Evolutionary conservation across 2,329 filamentous ascomycete genomes (phyloP).

Genomic region (Xylogone sp.): DNA sequence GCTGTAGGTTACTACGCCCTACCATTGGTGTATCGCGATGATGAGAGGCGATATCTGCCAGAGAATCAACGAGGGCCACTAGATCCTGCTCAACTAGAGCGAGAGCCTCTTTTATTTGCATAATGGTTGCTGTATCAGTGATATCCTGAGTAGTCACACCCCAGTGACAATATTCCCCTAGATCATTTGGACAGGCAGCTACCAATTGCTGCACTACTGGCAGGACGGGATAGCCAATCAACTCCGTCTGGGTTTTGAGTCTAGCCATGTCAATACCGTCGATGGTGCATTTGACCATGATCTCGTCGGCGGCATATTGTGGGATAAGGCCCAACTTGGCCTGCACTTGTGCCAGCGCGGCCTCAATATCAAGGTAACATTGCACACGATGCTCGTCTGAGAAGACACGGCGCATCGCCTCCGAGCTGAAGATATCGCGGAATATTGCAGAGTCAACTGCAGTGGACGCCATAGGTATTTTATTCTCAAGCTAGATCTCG

Average conservation of each 20-base stretch:
- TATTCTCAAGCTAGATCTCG: too few species aligned
- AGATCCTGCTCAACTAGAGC: conserved; percentile 40
- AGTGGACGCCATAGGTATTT: too few species aligned
- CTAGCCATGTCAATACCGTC: background rate
- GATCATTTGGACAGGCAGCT: conserved; percentile 11
- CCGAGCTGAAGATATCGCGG: background rate
- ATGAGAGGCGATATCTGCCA: conserved; percentile 32
- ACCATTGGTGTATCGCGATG: conserved; percentile 41
- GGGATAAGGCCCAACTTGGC: background rate
- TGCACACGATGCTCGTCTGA: background rate
- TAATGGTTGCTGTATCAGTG: conserved; percentile 48
- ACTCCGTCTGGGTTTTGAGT: conserved; percentile 34
- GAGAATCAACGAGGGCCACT: conserved; percentile 34
- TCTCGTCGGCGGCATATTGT: background rate
- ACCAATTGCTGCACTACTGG: conserved; percentile 44
- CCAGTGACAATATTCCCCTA: conserved; percentile 49
- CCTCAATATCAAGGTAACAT: background rate
- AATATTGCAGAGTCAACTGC: background rate
- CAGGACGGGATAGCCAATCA: conserved; percentile 48
- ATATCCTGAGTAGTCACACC: conserved; percentile 55
- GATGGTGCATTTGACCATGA: background rate
- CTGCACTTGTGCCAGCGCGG: background rate
- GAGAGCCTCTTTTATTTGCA: conserved; percentile 47
- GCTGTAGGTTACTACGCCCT: conserved; percentile 50
- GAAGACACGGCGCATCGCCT: background rate